Base-by-base conservation (phyloP, 768 basidiomycete species). In the Tremella fuciformis region DNA sequence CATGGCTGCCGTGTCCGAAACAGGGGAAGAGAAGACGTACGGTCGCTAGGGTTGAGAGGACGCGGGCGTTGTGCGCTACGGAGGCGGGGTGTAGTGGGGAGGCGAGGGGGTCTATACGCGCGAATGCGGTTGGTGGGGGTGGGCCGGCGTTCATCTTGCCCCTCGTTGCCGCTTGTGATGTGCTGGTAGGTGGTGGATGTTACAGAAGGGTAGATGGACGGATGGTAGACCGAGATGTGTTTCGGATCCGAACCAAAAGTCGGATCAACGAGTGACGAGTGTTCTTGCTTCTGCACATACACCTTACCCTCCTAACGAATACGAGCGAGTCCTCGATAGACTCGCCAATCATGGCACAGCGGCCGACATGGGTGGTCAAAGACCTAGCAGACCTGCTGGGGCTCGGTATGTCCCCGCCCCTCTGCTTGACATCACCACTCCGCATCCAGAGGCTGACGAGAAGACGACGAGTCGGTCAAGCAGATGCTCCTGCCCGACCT, bases 31-130 rank as follows among this genome's bases (percentile, higher is more conserved):
- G 6, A 50, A 6, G 66, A 67, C 53, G 46, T 18, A 74, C 72
- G 21, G 76, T 77, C 4, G 68, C 60, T 21, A 77, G 57, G 3
- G 73, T 72, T n/a, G 69, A 65, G 2, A 77, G 60, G 26, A 74
- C 56, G 21, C 66, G 62, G 18, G 47, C 53, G 53, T 77, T 75
- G 58, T 73, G 76, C 40, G 61, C 60, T 8, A 72, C 70, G 1
- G 76, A 72, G 0, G 70, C 69, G 1, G 73, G 75, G 47, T 75
- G 67, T 8, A 76, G 56, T 0, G 75, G 73, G 13, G 70, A 74
- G 47, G 66, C 42, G n/a, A 22, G 22, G 6, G 42, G 42, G 16
- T 46, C 42, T n/a, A 46, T 18, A n/a, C 42, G n/a, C 42, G 29
- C 29, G 29, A 34, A 34, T 6, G 29, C 29, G 29, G 29, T 34